Conservation (phyloP, 306 rosid species). For the Pterocarpus santalinus region DNA sequence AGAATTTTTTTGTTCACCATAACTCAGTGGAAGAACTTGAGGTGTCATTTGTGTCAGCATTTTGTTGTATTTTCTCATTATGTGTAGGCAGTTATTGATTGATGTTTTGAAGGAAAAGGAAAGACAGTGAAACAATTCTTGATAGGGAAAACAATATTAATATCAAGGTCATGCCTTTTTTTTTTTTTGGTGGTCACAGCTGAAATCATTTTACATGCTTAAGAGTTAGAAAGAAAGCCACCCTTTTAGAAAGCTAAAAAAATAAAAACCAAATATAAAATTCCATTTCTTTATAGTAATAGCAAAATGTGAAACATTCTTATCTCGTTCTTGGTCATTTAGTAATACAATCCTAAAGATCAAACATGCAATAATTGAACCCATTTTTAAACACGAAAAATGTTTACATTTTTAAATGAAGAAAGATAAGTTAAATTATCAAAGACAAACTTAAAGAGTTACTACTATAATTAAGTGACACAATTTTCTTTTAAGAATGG, state of each 20-base stretch:
- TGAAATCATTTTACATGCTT: neutral
- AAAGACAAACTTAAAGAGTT: neutral
- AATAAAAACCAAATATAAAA: neutral
- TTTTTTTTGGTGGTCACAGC: no score
- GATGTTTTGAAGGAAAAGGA: constrained; percentile 34
- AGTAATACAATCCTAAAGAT: neutral
- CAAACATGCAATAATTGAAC: neutral
- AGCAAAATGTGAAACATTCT: neutral
- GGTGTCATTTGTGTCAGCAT: constrained; percentile 29
- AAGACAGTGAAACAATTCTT: constrained; percentile 11
- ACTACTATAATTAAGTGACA: neutral
- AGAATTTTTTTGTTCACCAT: neutral
- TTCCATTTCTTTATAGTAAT: neutral
- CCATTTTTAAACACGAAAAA: neutral
- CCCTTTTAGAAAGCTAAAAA: neutral
- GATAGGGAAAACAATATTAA: neutral
- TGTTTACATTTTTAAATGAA: neutral
- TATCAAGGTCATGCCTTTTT: neutral
- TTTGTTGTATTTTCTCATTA: constrained; percentile 25
- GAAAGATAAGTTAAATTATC: neutral
- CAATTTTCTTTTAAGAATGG: neutral
- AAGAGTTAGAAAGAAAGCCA: no score
- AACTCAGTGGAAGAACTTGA: constrained; percentile 22
- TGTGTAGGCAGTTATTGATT: neutral
- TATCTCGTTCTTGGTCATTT: neutral